A percentile compares a stretch with the other conserved stretches of the same genome.
Conservation (phyloP, 768 basidiomycete species). For the Mycena vulgaris region DNA sequence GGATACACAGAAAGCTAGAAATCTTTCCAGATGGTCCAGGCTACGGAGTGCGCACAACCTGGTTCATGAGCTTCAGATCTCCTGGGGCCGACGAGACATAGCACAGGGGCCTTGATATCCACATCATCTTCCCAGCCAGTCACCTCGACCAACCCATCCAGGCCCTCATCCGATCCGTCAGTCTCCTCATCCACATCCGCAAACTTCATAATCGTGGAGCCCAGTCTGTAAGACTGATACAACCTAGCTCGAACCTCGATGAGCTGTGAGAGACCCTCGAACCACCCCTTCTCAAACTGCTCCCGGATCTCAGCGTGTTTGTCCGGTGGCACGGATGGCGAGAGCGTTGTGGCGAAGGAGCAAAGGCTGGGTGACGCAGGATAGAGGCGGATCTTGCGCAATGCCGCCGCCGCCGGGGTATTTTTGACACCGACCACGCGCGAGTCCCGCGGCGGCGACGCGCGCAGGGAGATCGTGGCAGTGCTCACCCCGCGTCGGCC, state of each 20-base stretch:
- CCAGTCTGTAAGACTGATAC: slow-evolving; percentile 63
- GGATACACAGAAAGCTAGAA: slow-evolving; percentile 16
- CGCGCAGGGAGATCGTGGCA: slow-evolving; percentile 74
- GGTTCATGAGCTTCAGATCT: slow-evolving; percentile 48
- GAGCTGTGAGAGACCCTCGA: slow-evolving; percentile 69
- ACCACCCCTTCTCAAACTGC: slow-evolving; percentile 77
- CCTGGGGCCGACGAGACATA: slow-evolving; percentile 58
- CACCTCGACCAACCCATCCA: slow-evolving; percentile 57
- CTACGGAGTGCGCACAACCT: slow-evolving; percentile 60
- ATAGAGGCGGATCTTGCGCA: slow-evolving; percentile 67
- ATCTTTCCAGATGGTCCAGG: slow-evolving; percentile 53
- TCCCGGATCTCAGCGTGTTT: slow-evolving; percentile 57
- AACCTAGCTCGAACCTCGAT: slow-evolving; percentile 63
- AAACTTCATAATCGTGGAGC: slow-evolving; percentile 60
- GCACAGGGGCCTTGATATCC: slow-evolving; percentile 46
- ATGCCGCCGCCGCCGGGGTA: slow-evolving; percentile 26
- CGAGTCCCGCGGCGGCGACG: slow-evolving; percentile 40
- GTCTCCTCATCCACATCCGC: slow-evolving; percentile 43
- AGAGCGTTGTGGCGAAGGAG: slow-evolving; percentile 64
- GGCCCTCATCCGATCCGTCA: slow-evolving; percentile 46
- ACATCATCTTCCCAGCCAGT: slow-evolving; percentile 44
- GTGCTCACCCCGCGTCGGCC: slow-evolving; percentile 78
- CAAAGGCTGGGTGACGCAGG: slow-evolving; percentile 66
- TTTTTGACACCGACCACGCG: slow-evolving; percentile 29
- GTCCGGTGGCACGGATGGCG: slow-evolving; percentile 47